Percentiles rank a stretch among this genome's conserved stretches.
These are phyloP conservation scores for Botryotinia globosa DNA, from an alignment of 2,329 filamentous ascomycete genomes.

Conservation along the genomic window DNA sequence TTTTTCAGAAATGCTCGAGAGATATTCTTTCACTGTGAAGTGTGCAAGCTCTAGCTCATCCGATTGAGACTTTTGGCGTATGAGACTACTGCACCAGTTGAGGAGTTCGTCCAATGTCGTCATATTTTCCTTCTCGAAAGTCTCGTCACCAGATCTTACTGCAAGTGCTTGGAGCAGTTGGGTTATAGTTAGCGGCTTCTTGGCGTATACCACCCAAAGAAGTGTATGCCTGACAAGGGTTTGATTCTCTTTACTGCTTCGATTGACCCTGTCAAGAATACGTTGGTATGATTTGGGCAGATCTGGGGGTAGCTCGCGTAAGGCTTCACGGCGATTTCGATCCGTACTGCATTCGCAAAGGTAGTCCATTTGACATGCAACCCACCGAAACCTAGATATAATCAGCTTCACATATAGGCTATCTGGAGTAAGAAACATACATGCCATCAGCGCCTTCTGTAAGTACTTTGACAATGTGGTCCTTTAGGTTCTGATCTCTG, in stretches of 20 bases:
- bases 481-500: constrained; percentile 19
- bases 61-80: constrained; percentile 22
- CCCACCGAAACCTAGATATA: constrained; percentile 25
- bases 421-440: constrained; percentile 15
- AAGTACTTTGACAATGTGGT: constrained; percentile 23
- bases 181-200: neutral
- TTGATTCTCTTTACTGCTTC: constrained; percentile 26
- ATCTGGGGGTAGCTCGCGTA: constrained; percentile 25
- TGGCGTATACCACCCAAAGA: constrained; percentile 23
- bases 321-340: constrained; percentile 25
- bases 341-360: constrained; percentile 29
- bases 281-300: constrained; percentile 34
- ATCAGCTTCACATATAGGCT: constrained; percentile 22
- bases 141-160: constrained; percentile 15
- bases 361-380: constrained; percentile 26
- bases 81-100: constrained; percentile 31
- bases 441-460: constrained; percentile 26
- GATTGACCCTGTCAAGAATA: constrained; percentile 34
- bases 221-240: constrained; percentile 27
- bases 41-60: constrained; percentile 30
- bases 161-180: constrained; percentile 27
- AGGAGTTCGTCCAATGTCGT: constrained; percentile 28
- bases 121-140: constrained; percentile 26
- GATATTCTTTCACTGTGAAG: constrained; percentile 35
- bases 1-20: constrained; percentile 17